These are phyloP conservation scores for Whalleya microplaca DNA, from an alignment of 2,329 filamentous ascomycete genomes.

Conservation along the genomic window DNA sequence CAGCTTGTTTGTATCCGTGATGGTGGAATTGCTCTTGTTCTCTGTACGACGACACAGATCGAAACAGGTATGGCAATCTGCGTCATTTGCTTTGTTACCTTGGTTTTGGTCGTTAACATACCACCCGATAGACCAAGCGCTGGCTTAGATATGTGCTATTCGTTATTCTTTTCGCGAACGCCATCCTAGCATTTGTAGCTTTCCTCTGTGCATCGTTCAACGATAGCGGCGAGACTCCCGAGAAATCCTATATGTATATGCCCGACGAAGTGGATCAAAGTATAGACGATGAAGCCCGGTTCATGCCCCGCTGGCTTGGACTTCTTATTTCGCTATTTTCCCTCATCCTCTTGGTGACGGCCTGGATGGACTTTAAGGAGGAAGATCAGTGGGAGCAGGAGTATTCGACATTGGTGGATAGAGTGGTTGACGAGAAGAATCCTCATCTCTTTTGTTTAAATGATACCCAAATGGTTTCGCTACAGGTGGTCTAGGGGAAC, in stretches of 20 bases:
- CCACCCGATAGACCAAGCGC: conserved; percentile 1
- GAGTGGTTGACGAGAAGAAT: conserved; percentile 2
- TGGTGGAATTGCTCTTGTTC: conserved; percentile 11
- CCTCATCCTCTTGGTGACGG: conserved; percentile 9
- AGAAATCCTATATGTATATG: not conserved
- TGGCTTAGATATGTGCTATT: conserved; percentile 13
- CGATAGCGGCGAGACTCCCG: too few relatives aligned
- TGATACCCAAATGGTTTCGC: not conserved
- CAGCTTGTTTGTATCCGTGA: conserved; percentile 10
- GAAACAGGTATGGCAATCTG: conserved; percentile 5
- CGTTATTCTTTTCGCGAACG: conserved; percentile 12
- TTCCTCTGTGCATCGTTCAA: conserved; percentile 4
- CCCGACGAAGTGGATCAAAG: not conserved
- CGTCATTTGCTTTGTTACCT: not conserved
- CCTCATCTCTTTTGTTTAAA: not conserved
- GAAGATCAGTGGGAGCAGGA: conserved; percentile 5
- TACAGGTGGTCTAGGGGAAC: too few relatives aligned
- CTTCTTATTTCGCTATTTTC: conserved; percentile 17
- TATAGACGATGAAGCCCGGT: not conserved
- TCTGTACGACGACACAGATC: conserved; percentile 2
- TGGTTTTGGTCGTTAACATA: not conserved
- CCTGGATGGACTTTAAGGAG: conserved; percentile 18
- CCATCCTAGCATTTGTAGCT: conserved; percentile 8
- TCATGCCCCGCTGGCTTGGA: conserved; percentile 8
- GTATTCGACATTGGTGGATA: not conserved